Evolutionary conservation across 2,329 filamentous ascomycete species (phyloP), one percentile per base, ranked within the genome.

Genomic region (Cercospora citrullina): DNA sequence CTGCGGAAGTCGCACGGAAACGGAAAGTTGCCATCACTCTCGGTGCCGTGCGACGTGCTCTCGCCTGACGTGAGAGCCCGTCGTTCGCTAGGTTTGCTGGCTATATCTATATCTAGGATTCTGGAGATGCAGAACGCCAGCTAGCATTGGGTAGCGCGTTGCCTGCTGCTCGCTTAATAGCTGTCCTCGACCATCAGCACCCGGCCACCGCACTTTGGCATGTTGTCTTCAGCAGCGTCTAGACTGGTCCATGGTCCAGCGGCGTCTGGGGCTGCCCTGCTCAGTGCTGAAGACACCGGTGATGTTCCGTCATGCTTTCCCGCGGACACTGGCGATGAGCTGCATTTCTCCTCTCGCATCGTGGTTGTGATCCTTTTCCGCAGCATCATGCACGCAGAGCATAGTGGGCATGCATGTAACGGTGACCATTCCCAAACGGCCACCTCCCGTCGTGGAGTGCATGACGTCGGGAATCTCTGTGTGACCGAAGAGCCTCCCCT

Each of bases 391-490:
- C 45, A 21, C n/a, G 28, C 7, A 61, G 12, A n/a, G 31, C 21
- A 33, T 45, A n/a, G 36, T 5, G 36, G 7, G 36, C n/a, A 51
- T 51, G 31, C 48, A 64, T 28, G 61, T 64, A 57, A 57, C 48
- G 61, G 48, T 58, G 9, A 58, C 61, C 48, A 26, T 57, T n/a
- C 61, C 48, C 45, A 26, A 45, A 45, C 4, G 21, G 53, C 33
- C 31, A 12, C 48, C 5, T 36, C 45, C 18, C 18, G 30, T 30
- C 57, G 57, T 60, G 57, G 30, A 60, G 48, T 57, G 61, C 61
- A 64, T 64, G 48, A 64, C 61, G 61, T 64, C 61, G 61, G 33
- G 12, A 26, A 64, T 42, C 48, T 64, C 48, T 64, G 48, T 57
- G 30, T 26, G 48, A 57, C 61, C 61, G 61, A 64, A 58, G 61